A percentile compares a stretch with the other conserved stretches of the same genome.
Conservation (phyloP, 495 filamentous ascomycete species). For the Penicillium cosmopolitanum region DNA sequence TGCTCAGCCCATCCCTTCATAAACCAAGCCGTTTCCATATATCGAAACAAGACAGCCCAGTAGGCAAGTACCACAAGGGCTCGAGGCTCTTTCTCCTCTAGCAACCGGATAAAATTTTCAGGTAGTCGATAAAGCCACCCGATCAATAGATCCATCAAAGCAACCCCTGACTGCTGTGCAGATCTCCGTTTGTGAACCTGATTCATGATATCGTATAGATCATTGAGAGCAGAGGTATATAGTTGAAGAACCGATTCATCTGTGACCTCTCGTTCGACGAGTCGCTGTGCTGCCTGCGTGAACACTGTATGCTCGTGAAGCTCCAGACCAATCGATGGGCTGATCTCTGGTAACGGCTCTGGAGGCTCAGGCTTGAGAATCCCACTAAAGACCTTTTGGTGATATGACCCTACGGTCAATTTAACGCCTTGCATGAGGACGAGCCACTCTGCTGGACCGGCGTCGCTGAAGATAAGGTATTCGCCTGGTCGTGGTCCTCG, state of each 20-base stretch:
- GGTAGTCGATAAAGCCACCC: slow-evolving; percentile 44
- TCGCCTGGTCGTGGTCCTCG: slow-evolving; percentile 42
- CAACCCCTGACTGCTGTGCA: slow-evolving; percentile 11
- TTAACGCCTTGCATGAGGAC: slow-evolving; percentile 49
- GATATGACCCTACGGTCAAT: slow-evolving; percentile 31
- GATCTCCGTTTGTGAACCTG: slow-evolving; percentile 27
- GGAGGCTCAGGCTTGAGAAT: slow-evolving; percentile 24
- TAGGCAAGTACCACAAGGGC: slow-evolving; percentile 44
- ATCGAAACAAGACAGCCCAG: slow-evolving; percentile 43
- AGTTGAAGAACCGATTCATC: slow-evolving; percentile 3
- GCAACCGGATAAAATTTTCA: slow-evolving; percentile 30
- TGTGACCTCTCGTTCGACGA: slow-evolving; percentile 17
- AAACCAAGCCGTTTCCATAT: slow-evolving; percentile 42
- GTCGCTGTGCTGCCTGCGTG: slow-evolving; percentile 15
- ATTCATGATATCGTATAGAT: slow-evolving; percentile 24
- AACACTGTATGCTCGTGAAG: slow-evolving; percentile 23
- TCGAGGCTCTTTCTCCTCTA: slow-evolving; percentile 39
- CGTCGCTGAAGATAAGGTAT: slow-evolving; percentile 48
- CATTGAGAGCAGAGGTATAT: slow-evolving; percentile 18
- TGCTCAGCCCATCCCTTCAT: slow-evolving; percentile 43
- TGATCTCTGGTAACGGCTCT: slow-evolving; percentile 7
- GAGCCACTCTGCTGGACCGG: slow-evolving; percentile 46
- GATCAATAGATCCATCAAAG: slow-evolving; percentile 33
- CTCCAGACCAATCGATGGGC: slow-evolving; percentile 19
- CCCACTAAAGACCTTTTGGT: slow-evolving; percentile 34